phyloP scores from a whole-genome alignment of 2,329 filamentous ascomycete genomes.

The Calonectria multiphialidica region DNA sequence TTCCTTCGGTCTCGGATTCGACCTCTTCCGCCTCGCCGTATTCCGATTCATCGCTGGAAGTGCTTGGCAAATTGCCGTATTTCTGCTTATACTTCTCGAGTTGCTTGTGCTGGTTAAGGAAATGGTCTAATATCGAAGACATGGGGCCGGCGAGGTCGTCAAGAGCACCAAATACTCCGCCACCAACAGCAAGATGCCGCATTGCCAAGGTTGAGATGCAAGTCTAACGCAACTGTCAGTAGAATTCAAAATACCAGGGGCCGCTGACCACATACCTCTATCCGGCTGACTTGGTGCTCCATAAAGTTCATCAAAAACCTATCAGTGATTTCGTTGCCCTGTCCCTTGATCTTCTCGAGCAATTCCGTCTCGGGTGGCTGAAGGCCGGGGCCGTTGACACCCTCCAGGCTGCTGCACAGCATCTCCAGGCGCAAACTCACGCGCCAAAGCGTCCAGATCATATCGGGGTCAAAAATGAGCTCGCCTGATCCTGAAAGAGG shows the following conservation, averaged over 20 bases:
- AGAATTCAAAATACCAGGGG: not conserved
- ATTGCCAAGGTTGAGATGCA: constrained; percentile 84
- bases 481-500: constrained; percentile 74
- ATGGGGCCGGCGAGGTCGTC: constrained; percentile 84
- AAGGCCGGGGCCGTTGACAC: constrained; percentile 70
- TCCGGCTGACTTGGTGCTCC: constrained; percentile 94
- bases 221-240: constrained; percentile 65
- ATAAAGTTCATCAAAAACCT: constrained; percentile 89
- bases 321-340: constrained; percentile 90
- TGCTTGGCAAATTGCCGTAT: constrained; percentile 58
- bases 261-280: constrained; percentile 77
- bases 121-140: constrained; percentile 73
- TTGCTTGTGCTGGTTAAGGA: constrained; percentile 73
- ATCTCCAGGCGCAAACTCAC: constrained; percentile 91
- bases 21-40: constrained; percentile 34
- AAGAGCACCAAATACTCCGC: constrained; percentile 71
- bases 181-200: constrained; percentile 82
- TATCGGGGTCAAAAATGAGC: constrained; percentile 82
- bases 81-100: constrained; percentile 70
- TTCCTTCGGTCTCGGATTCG: constrained; percentile 37
- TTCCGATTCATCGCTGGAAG: constrained; percentile 37
- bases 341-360: constrained; percentile 74
- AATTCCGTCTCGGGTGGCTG: constrained; percentile 87
- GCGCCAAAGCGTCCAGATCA: constrained; percentile 91
- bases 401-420: constrained; percentile 90